Conservation (phyloP, 2,329 filamentous ascomycete species). For the Claviceps capensis region DNA sequence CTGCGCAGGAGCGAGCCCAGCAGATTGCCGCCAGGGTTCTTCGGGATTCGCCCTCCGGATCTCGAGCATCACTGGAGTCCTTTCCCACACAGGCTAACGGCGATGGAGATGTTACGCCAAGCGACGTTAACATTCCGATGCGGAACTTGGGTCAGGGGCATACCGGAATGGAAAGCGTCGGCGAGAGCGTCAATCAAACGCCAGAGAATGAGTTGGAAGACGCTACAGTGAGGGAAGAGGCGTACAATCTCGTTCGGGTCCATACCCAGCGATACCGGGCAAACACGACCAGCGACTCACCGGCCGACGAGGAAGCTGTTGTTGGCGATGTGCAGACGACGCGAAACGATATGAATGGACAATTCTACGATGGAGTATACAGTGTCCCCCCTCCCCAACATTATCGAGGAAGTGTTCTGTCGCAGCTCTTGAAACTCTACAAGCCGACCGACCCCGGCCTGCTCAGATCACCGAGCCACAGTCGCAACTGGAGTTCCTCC, state of each 20-base stretch:
- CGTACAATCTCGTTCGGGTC: conserved; percentile 28
- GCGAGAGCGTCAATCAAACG: neutral
- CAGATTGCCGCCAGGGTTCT: conserved; percentile 27
- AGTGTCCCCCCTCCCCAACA: conserved; percentile 26
- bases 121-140: conserved; percentile 18
- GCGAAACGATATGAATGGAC: conserved; percentile 23
- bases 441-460: conserved; percentile 20
- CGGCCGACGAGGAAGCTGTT: conserved; percentile 7
- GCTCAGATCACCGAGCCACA: conserved; percentile 8
- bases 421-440: conserved; percentile 33
- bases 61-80: conserved; percentile 25
- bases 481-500: conserved; percentile 14
- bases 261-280: conserved; percentile 20
- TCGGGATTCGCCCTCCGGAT: conserved; percentile 22
- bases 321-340: conserved; percentile 6
- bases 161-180: neutral
- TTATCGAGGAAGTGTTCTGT: conserved; percentile 31
- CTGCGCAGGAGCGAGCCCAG: conserved; percentile 29
- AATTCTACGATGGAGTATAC: conserved; percentile 27
- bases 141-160: conserved; percentile 14
- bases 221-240: conserved; percentile 17
- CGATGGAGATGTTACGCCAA: conserved; percentile 13
- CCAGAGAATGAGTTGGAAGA: neutral
- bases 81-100: conserved; percentile 17
- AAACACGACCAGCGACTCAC: conserved; percentile 4